Percentiles rank a stretch among this genome's conserved stretches.
Evolutionary conservation across 2,329 filamentous ascomycete species (phyloP).

Genomic region (Dactylonectria macrodidyma): DNA sequence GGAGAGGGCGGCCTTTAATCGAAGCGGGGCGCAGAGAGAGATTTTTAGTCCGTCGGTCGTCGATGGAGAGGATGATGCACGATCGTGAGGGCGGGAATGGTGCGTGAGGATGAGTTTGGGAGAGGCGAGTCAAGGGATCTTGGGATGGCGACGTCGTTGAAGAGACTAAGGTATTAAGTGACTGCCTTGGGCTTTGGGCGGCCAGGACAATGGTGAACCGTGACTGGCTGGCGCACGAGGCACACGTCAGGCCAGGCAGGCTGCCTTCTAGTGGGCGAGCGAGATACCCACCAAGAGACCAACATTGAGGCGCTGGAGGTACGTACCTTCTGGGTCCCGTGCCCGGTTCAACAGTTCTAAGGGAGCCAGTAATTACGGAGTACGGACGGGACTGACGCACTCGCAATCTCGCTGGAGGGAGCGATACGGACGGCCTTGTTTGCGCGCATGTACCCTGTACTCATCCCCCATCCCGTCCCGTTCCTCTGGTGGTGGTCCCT

Average conservation of each 20-base stretch:
- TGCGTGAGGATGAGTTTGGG: constrained; percentile 21
- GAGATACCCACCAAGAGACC: neutral
- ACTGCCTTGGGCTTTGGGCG: constrained; percentile 37
- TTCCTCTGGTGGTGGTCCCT: neutral
- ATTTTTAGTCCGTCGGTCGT: neutral
- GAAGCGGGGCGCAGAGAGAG: neutral
- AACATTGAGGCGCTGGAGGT: constrained; percentile 12
- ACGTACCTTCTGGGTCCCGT: constrained; percentile 25
- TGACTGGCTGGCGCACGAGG: constrained; percentile 43
- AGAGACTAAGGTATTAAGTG: constrained; percentile 33
- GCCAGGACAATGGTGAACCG: constrained; percentile 32
- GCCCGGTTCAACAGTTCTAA: constrained; percentile 26
- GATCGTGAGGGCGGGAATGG: constrained; percentile 14
- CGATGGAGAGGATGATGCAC: constrained; percentile 14
- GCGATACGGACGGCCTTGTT: constrained; percentile 11
- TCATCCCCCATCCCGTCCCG: too few species aligned
- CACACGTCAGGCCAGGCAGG: constrained; percentile 41
- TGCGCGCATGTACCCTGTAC: too few species aligned
- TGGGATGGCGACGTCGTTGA: constrained; percentile 31
- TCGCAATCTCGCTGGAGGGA: constrained; percentile 26
- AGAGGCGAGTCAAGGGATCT: constrained; percentile 31
- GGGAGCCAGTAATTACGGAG: constrained; percentile 3
- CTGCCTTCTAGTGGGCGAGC: constrained; percentile 20
- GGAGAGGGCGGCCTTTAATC: constrained; percentile 11
- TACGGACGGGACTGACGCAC: constrained; percentile 25